A percentile compares a stretch with the other conserved stretches of the same genome.
Evolutionary conservation across 805 yeast species (phyloP).

Genomic region (Barnettozyma sp.): DNA sequence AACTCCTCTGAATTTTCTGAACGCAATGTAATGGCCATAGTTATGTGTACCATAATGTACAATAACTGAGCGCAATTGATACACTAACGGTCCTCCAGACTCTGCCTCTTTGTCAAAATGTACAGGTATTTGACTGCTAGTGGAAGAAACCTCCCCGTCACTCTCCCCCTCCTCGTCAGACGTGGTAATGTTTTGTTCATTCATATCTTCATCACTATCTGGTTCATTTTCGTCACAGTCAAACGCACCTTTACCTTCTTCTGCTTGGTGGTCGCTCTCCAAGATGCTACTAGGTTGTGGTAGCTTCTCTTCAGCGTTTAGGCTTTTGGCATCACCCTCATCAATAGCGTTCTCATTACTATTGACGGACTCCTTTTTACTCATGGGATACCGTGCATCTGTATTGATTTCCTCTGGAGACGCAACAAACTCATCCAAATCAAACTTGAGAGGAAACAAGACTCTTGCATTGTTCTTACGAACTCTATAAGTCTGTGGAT

Average conservation of each 20-base stretch:
- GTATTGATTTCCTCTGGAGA: constrained; percentile 62
- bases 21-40: constrained; percentile 95
- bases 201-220: constrained; percentile 8
- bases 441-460: constrained; percentile 62
- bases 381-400: constrained; percentile 75
- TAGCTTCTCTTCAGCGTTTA: too few relatives aligned
- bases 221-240: constrained; percentile 7
- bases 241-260: too few relatives aligned
- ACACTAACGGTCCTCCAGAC: constrained; percentile 41
- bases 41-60: constrained; percentile 95
- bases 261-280: constrained; percentile 6
- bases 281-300: too few relatives aligned
- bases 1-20: constrained; percentile 67
- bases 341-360: constrained; percentile 10
- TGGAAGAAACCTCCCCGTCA: constrained; percentile 3
- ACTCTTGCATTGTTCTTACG: constrained; percentile 81
- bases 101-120: constrained; percentile 13
- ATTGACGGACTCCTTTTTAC: constrained; percentile 33
- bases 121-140: constrained; percentile 10
- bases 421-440: constrained; percentile 64
- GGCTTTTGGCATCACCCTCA: too few relatives aligned
- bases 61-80: constrained; percentile 76
- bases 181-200: too few relatives aligned
- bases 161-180: constrained; percentile 10
- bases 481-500: constrained; percentile 74